Conservation (phyloP, 2,329 filamentous ascomycete genomes). For the Cladophialophora chaetospira region DNA sequence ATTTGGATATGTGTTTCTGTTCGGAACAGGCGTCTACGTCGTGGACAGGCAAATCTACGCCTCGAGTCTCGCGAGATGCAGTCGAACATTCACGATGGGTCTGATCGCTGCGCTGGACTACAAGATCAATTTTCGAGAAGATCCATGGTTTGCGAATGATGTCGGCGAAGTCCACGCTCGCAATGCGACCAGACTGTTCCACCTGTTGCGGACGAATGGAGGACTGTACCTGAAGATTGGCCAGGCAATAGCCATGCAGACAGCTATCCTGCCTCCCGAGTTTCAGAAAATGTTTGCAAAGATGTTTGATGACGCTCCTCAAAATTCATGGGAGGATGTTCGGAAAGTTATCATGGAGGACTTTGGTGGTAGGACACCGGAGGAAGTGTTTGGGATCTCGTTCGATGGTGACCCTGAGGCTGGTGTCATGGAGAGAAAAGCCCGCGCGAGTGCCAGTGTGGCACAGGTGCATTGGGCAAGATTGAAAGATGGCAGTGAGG, state of each 20-base stretch:
- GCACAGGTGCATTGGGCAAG: constrained; percentile 96
- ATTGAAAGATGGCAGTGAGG: constrained; percentile 80
- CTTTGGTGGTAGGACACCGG: constrained; percentile 77
- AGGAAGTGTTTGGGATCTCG: constrained; percentile 90
- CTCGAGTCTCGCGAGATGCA: constrained; percentile 73
- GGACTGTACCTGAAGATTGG: constrained; percentile 97
- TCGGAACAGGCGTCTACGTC: constrained; percentile 65
- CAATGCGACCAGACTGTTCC: constrained; percentile 79
- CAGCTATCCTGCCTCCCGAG: constrained; percentile 85
- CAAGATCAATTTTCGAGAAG: constrained; percentile 88
- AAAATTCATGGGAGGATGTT: constrained; percentile 84
- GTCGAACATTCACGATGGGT: constrained; percentile 78
- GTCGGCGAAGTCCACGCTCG: constrained; percentile 78
- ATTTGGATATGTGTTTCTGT: constrained; percentile 62
- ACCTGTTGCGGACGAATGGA: constrained; percentile 81
- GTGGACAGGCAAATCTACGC: constrained; percentile 77
- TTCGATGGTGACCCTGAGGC: constrained; percentile 67
- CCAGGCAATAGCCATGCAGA: constrained; percentile 98
- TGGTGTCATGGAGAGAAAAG: constrained; percentile 71
- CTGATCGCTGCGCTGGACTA: constrained; percentile 86
- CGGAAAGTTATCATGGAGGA: constrained; percentile 84
- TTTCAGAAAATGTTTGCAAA: constrained; percentile 94
- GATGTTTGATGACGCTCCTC: constrained; percentile 98
- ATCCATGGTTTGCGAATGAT: constrained; percentile 72
- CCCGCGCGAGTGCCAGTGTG: constrained; percentile 78